Base-by-base conservation (phyloP, 2,329 filamentous ascomycete species). In the Colletotrichum eleusines region DNA sequence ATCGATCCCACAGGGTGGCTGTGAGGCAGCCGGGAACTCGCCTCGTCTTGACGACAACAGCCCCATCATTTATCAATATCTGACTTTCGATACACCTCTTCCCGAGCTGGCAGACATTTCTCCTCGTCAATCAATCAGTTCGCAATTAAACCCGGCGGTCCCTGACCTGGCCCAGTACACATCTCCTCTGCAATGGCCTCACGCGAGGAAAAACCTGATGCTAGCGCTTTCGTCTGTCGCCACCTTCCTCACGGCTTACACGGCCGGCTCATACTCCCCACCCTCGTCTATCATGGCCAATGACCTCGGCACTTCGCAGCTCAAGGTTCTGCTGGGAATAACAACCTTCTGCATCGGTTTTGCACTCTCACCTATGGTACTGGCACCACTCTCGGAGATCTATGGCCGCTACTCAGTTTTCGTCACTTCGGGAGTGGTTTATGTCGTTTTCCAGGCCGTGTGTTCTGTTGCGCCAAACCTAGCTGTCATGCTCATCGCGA, bases 331-430 rank as follows among this genome's bases (percentile, higher is more conserved):
- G 6, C 84, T 90, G 1, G 94, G 94, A 42, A 93, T 97, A 72
- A 97, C 94, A 0, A 88, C 89, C 0, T 98, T 96, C 80, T 96
- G 93, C 55, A 76, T 87, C 42, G 94, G 95, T 4, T 97, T 97
- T 74, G 94, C 88, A 0, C 80, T 94, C 31, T 92, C 93, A 0
- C 95, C 95, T 0, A 97, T 98, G 94, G 85, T 94, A 0, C 86
- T 97, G 0, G 95, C 95, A 0, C 95, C 95, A 0, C 91, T 97
- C 74, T 94, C 91, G 0, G 95, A 98, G 81, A 91, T 97, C 78
- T 94, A 96, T 80, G 95, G 95, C 4, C 89, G 95, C 2, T 90
- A 93, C 66, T 93, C 94, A 0, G 92, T 97, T 42, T 96, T 97
- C 76, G 85, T 95, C 31, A 84, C 85, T 1, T 91, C 92, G 11